A percentile compares a stretch with the other conserved stretches of the same genome.
Evolutionary conservation across 2,329 filamentous ascomycete species (phyloP).

Genomic region (Alternaria consortialis): DNA sequence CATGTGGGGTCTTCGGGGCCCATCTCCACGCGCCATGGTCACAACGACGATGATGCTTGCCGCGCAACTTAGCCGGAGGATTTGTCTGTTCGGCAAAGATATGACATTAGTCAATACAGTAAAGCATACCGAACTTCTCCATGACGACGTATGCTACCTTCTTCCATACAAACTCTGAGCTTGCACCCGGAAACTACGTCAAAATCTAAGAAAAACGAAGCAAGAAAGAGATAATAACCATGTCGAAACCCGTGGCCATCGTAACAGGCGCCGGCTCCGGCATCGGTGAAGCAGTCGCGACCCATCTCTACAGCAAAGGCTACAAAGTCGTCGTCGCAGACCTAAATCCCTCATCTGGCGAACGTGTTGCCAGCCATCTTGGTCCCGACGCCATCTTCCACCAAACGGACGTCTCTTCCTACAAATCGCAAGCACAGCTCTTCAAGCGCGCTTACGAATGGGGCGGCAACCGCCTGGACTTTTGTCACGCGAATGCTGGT

Average conservation of each 20-base stretch:
- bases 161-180: not conserved
- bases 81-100: not conserved
- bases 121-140: not conserved
- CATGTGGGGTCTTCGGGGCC: conserved; percentile 21
- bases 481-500: conserved; percentile 57
- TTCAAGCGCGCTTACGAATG: conserved; percentile 55
- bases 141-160: not conserved
- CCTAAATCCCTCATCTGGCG: conserved; percentile 47
- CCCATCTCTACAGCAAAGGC: conserved; percentile 50
- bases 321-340: conserved; percentile 58
- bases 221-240: conserved; percentile 12
- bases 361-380: conserved; percentile 38
- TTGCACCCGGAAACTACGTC: not conserved
- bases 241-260: conserved; percentile 55
- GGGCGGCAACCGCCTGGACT: conserved; percentile 54
- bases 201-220: not conserved
- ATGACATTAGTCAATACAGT: not conserved
- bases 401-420: conserved; percentile 53
- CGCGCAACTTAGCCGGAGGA: conserved; percentile 2
- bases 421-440: conserved; percentile 49
- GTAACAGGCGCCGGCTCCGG: conserved; percentile 58
- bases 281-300: conserved; percentile 56
- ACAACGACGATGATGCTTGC: not conserved
- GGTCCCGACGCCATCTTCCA: conserved; percentile 48
- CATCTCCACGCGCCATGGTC: conserved; percentile 9